These are phyloP conservation scores for Rhodotorula glutinis DNA, from an alignment of 1,284 basidiomycete genomes.

Conservation along the genomic window DNA sequence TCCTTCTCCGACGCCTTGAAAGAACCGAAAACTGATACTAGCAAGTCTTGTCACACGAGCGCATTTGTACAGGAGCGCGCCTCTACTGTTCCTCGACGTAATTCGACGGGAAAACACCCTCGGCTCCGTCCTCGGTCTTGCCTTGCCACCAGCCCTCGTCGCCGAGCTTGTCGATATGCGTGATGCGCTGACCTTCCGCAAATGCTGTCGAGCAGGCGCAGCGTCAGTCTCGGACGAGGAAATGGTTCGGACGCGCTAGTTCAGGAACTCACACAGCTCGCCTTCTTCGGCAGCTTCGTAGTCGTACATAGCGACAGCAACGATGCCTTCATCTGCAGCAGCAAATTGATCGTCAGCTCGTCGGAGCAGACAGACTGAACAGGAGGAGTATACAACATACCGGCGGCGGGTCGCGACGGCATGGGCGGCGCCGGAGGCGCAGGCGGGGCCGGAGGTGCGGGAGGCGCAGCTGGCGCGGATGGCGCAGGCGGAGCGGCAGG, in stretches of 20 bases:
- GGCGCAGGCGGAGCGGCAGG: slow-evolving; percentile 33
- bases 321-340: slow-evolving; percentile 50
- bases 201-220: slow-evolving; percentile 53
- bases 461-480: slow-evolving; percentile 41
- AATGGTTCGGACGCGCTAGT: no score
- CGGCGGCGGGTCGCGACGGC: slow-evolving; percentile 38
- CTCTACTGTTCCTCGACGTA: slow-evolving; percentile 3
- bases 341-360: not conserved
- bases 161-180: slow-evolving; percentile 61
- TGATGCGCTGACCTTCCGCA: slow-evolving; percentile 72
- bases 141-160: slow-evolving; percentile 88
- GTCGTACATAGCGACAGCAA: slow-evolving; percentile 72
- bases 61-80: no score
- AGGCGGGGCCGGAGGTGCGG: slow-evolving; percentile 36
- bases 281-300: slow-evolving; percentile 86
- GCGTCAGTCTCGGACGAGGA: not conserved
- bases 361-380: no score
- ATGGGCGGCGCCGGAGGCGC: slow-evolving; percentile 53
- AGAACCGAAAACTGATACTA: no score
- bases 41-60: no score
- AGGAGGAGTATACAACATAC: slow-evolving; percentile 46
- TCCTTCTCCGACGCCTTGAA: no score
- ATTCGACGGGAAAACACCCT: slow-evolving; percentile 57
- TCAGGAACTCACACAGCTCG: slow-evolving; percentile 57
- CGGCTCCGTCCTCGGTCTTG: slow-evolving; percentile 50